A percentile compares a stretch with the other conserved stretches of the same genome.
Conservation (phyloP, 108 stramenopile species). For the Licmophora abbreviata region DNA sequence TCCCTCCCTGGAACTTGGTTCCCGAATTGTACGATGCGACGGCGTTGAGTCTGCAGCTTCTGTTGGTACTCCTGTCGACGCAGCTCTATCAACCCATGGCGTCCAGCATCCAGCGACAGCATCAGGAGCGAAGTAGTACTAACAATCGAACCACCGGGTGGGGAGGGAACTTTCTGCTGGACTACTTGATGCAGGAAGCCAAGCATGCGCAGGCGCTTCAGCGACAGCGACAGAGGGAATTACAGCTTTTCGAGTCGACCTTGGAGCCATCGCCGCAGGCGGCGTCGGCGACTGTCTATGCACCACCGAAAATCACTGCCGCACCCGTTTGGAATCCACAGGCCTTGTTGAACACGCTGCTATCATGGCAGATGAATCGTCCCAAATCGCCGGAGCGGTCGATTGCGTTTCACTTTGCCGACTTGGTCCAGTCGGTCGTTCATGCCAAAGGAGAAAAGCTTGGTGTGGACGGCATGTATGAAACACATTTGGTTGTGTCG, state of each 20-base stretch:
- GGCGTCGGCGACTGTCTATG: not conserved
- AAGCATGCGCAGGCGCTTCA: conserved; percentile 16
- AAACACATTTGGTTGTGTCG: conserved; percentile 42
- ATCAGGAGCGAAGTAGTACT: not conserved
- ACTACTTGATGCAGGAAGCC: conserved; percentile 40
- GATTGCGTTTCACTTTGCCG: conserved; percentile 42
- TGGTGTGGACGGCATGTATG: conserved; percentile 72
- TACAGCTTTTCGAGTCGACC: not conserved
- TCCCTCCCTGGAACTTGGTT: conserved; percentile 15
- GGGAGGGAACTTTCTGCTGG: conserved; percentile 14
- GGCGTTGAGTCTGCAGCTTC: conserved; percentile 39
- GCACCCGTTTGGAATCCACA: conserved; percentile 28
- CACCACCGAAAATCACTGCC: conserved; percentile 9
- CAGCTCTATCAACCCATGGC: conserved; percentile 70
- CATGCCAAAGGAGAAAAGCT: conserved; percentile 31
- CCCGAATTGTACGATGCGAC: conserved; percentile 71
- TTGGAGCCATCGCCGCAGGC: not conserved
- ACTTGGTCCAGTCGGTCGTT: conserved; percentile 42
- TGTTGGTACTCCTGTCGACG: conserved; percentile 60
- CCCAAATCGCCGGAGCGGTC: conserved; percentile 53
- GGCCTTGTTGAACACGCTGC: conserved; percentile 25
- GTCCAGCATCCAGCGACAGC: conserved; percentile 29
- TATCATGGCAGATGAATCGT: conserved; percentile 50
- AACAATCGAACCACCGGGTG: not conserved
- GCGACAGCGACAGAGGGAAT: conserved; percentile 1